Conservation (phyloP, 768 basidiomycete genomes). For the Wakefieldia striispora region DNA sequence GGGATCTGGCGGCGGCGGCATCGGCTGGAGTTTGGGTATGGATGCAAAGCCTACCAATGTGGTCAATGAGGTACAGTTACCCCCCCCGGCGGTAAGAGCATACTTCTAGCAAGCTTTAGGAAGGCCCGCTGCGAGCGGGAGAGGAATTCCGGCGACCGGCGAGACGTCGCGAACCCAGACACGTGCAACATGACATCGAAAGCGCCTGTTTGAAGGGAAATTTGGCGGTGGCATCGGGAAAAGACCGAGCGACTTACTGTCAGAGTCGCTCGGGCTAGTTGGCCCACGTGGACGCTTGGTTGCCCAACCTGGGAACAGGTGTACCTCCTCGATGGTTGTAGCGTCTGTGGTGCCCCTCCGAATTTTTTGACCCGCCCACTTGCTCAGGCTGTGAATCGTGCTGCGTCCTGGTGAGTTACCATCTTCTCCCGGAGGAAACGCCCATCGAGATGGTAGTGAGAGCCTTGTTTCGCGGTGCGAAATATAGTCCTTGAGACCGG, state of each 20-base stretch:
- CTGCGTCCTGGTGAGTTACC: constrained; percentile 19
- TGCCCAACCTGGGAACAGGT: constrained; percentile 84
- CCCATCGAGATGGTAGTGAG: constrained; percentile 18
- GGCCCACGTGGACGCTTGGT: constrained; percentile 44
- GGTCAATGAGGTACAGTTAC: constrained; percentile 1
- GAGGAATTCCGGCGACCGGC: constrained; percentile 55
- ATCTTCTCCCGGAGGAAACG: constrained; percentile 19
- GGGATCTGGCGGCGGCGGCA: constrained; percentile 16
- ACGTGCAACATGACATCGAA: constrained; percentile 75
- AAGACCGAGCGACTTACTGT: constrained; percentile 16
- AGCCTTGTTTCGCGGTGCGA: constrained; percentile 41
- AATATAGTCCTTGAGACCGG: constrained; percentile 50
- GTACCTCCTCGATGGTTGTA: constrained; percentile 44
- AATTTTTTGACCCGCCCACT: constrained; percentile 65
- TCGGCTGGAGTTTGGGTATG: constrained; percentile 56
- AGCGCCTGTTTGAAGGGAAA: constrained; percentile 34
- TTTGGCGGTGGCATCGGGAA: neutral
- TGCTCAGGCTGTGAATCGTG: constrained; percentile 47
- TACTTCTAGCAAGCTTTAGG: constrained; percentile 75
- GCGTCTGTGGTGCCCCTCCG: constrained; percentile 26
- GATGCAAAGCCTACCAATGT: constrained; percentile 61
- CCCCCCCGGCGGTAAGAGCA: neutral
- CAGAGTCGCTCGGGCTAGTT: constrained; percentile 19
- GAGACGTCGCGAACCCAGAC: constrained; percentile 71
- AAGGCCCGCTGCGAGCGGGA: constrained; percentile 78